Evolutionary conservation across 2,329 filamentous ascomycete species (phyloP).

Genomic region (Rhynchosporium graminicola): DNA sequence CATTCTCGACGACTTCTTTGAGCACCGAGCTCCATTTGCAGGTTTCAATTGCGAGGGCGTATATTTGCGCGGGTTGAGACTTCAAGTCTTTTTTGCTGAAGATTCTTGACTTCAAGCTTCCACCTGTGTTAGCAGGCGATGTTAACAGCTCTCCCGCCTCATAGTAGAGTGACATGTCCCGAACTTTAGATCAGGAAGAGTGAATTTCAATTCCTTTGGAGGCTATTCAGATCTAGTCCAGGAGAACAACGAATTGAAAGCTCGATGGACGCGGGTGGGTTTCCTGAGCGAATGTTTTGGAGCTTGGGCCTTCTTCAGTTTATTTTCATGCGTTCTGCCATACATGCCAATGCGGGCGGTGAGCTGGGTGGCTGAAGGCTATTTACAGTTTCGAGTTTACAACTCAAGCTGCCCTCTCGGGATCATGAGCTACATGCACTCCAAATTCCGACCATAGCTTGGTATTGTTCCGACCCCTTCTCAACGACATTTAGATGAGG

Average conservation of each 20-base stretch:
- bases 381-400: too few species aligned
- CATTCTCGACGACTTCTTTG: conserved; percentile 84
- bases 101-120: conserved; percentile 83
- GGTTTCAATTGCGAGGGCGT: conserved; percentile 82
- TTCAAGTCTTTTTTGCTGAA: conserved; percentile 75
- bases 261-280: not conserved
- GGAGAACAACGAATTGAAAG: not conserved
- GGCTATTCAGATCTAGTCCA: not conserved
- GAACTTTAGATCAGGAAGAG: too few species aligned
- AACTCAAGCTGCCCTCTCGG: too few species aligned
- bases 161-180: conserved; percentile 86
- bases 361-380: too few species aligned
- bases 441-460: too few species aligned
- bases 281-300: not conserved
- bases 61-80: conserved; percentile 77
- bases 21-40: conserved; percentile 88
- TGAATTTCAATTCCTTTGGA: too few species aligned
- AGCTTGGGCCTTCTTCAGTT: not conserved
- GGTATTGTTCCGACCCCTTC: too few species aligned
- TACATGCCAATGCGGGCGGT: not conserved
- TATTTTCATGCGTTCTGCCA: not conserved
- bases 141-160: conserved; percentile 79
- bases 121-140: conserved; percentile 63
- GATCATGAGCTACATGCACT: too few species aligned
- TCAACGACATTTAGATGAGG: too few species aligned